Conservation (phyloP, 306 rosid species). For the Medicago lupulina region DNA sequence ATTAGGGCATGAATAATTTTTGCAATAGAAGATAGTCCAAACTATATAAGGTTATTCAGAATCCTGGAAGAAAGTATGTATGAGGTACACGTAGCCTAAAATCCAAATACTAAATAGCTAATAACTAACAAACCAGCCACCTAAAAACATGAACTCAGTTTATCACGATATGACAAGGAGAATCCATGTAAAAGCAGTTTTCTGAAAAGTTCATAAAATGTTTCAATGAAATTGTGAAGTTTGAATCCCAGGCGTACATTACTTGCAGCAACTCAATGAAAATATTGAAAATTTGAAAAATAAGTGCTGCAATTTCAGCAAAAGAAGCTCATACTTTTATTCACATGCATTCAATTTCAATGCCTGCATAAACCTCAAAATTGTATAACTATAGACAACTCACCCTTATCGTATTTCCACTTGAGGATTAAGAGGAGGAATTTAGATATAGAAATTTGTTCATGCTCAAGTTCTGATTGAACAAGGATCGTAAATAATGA, state of each 20-base stretch:
- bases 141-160: slow-evolving; percentile 6
- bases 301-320: neutral
- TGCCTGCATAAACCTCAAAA: slow-evolving; percentile 27
- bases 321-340: slow-evolving; percentile 20
- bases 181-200: slow-evolving; percentile 30
- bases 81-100: slow-evolving; percentile 11
- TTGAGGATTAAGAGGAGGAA: slow-evolving; percentile 63
- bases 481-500: slow-evolving; percentile 66
- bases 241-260: slow-evolving; percentile 1
- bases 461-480: slow-evolving; percentile 86
- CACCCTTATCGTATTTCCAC: slow-evolving; percentile 85
- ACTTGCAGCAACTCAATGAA: slow-evolving; percentile 14
- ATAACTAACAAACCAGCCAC: slow-evolving; percentile 18
- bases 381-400: slow-evolving; percentile 36
- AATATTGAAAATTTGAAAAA: slow-evolving; percentile 23
- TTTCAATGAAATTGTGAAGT: slow-evolving; percentile 11
- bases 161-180: slow-evolving; percentile 1
- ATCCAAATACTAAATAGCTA: slow-evolving; percentile 6
- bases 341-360: slow-evolving; percentile 33
- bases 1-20: slow-evolving; percentile 21
- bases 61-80: slow-evolving; percentile 29
- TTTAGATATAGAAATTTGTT: slow-evolving; percentile 74
- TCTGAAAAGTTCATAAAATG: slow-evolving; percentile 18
- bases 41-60: slow-evolving; percentile 20
- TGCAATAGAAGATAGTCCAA: slow-evolving; percentile 22